Conservation (phyloP, 108 stramenopile species). For the Nitzschia sp. region DNA sequence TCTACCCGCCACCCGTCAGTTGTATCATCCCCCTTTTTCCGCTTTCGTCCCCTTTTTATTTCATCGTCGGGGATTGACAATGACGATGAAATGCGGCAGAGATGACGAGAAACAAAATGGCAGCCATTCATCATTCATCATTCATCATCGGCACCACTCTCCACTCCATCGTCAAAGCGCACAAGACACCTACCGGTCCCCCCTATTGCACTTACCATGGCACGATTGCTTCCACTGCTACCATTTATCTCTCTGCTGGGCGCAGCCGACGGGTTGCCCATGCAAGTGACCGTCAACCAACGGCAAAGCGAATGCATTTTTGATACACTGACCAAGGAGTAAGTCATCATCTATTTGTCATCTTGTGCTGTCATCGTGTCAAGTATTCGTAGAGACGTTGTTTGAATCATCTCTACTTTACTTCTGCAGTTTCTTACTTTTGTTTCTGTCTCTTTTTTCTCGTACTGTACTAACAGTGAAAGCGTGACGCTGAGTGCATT, state of each 20-base stretch:
- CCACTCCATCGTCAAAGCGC: too few relatives aligned
- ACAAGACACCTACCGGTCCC: too few relatives aligned
- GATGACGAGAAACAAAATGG: too few relatives aligned
- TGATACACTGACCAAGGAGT: constrained; percentile 46
- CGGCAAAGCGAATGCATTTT: constrained; percentile 45
- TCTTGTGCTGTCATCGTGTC: not conserved
- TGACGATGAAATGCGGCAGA: too few relatives aligned
- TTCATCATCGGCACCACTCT: too few relatives aligned
- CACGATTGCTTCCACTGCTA: not conserved
- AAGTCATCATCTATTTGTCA: constrained; percentile 8
- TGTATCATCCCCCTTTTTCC: too few relatives aligned
- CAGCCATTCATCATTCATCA: too few relatives aligned
- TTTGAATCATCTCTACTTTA: not conserved
- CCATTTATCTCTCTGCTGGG: not conserved
- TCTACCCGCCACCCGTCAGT: too few relatives aligned
- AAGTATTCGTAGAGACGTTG: too few relatives aligned
- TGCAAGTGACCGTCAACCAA: constrained; percentile 48
- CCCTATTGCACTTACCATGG: too few relatives aligned
- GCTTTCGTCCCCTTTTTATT: too few relatives aligned
- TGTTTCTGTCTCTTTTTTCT: not conserved
- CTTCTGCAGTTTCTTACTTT: not conserved
- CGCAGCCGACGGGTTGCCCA: constrained; percentile 19
- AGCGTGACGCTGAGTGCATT: constrained; percentile 61
- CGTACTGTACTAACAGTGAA: constrained; percentile 32
- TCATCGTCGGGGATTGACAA: too few relatives aligned